These are phyloP conservation scores for Fusarium tupiense DNA, from an alignment of 2,329 filamentous ascomycete species.

Conservation along the genomic window DNA sequence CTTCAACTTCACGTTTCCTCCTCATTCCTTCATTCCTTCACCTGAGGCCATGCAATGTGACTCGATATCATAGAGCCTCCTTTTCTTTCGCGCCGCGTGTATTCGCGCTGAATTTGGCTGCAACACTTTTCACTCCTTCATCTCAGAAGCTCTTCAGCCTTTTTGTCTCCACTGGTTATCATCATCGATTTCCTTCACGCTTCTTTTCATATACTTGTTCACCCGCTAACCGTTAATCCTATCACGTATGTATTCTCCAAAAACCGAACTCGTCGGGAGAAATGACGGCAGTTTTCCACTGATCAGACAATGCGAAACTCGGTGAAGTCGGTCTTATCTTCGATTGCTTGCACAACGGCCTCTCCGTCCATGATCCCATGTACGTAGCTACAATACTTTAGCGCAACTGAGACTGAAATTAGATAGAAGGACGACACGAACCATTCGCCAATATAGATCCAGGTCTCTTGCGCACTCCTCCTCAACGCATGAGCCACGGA, in stretches of 20 bases:
- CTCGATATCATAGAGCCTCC: background rate
- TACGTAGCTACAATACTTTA: background rate
- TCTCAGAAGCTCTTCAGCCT: background rate
- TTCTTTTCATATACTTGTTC: too few relatives aligned
- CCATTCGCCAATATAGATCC: slow-evolving; percentile 14
- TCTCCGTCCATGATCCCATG: background rate
- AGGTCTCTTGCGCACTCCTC: background rate
- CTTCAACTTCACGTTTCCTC: background rate
- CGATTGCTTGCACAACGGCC: background rate
- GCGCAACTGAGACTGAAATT: too few relatives aligned
- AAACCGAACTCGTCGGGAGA: too few relatives aligned
- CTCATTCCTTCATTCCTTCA: background rate
- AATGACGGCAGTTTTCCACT: background rate
- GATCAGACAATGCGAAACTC: background rate
- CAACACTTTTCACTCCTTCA: background rate
- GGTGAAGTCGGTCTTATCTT: background rate
- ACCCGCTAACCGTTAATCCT: too few relatives aligned
- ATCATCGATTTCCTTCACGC: background rate
- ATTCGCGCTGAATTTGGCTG: background rate
- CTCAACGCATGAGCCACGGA: background rate
- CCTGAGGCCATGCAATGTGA: background rate
- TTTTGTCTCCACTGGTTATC: background rate
- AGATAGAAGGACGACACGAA: background rate
- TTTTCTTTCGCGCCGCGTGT: background rate
- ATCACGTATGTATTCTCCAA: background rate